A percentile compares a stretch with the other conserved stretches of the same genome.
These are phyloP conservation scores for Kazachstania bromeliacearum DNA, from an alignment of 805 yeast species.

Conservation along the genomic window DNA sequence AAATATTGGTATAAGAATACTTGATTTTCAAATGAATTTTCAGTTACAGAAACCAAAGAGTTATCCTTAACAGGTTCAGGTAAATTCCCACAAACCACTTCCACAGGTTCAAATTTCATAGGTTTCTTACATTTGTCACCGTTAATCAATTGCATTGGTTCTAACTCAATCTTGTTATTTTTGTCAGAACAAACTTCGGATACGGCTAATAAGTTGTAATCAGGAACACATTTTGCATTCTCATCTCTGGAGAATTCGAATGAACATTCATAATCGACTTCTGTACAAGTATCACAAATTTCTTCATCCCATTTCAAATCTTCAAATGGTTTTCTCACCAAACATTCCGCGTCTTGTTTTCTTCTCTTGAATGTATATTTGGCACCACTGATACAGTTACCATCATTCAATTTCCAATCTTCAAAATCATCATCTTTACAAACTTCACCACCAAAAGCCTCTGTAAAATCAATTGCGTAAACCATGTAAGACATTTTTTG, in stretches of 20 bases:
- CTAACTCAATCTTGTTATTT: constrained; percentile 7
- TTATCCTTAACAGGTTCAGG: constrained; percentile 11
- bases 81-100: constrained; percentile 20
- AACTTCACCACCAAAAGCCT: constrained; percentile 39
- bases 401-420: constrained; percentile 37
- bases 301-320: constrained; percentile 38
- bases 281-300: constrained; percentile 51
- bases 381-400: constrained; percentile 58
- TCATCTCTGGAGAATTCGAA: constrained; percentile 36
- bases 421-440: constrained; percentile 52
- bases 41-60: constrained; percentile 31
- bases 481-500: constrained; percentile 8
- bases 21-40: constrained; percentile 41
- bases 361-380: constrained; percentile 55
- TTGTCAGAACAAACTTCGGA: constrained; percentile 16
- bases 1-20: constrained; percentile 45
- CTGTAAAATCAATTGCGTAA: constrained; percentile 43
- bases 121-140: constrained; percentile 18
- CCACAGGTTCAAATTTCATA: constrained; percentile 20
- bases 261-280: constrained; percentile 63
- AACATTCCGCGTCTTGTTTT: constrained; percentile 54
- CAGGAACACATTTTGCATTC: constrained; percentile 42
- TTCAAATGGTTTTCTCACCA: constrained; percentile 29
- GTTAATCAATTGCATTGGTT: constrained; percentile 12
- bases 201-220: constrained; percentile 12